A percentile compares a stretch with the other conserved stretches of the same genome.
These are phyloP conservation scores for Aspergillus taichungensis DNA, from an alignment of 495 filamentous ascomycete genomes.

Conservation along the genomic window DNA sequence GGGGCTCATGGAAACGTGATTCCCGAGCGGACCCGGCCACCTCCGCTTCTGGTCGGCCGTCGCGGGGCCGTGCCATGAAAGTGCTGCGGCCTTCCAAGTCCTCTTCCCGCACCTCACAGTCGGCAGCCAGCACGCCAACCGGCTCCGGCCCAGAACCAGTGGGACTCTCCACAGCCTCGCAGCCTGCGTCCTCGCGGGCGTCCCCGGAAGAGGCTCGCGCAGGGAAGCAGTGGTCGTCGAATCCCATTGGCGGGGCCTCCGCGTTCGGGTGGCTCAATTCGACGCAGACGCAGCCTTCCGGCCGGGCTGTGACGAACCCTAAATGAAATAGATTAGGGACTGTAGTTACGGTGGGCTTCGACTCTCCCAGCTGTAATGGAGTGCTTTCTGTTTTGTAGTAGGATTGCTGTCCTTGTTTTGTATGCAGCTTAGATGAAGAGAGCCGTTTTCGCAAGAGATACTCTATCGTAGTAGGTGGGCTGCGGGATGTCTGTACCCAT, in stretches of 20 bases:
- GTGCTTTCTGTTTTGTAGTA: background rate
- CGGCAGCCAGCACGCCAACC: conserved; percentile 23
- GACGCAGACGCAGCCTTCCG: conserved; percentile 10
- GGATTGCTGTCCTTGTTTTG: background rate
- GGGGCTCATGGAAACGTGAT: conserved; percentile 63
- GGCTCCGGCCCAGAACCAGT: conserved; percentile 18
- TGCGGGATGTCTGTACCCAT: no score
- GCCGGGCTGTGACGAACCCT: conserved; percentile 8
- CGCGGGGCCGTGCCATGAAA: conserved; percentile 60
- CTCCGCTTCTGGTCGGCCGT: conserved; percentile 32
- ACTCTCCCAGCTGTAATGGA: background rate
- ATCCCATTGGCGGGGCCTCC: conserved; percentile 85
- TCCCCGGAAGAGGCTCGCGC: conserved; percentile 24
- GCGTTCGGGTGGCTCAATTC: conserved; percentile 90
- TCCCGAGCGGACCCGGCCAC: conserved; percentile 37
- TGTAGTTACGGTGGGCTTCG: background rate
- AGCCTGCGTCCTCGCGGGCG: conserved; percentile 14
- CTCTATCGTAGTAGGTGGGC: no score
- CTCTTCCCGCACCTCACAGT: conserved; percentile 27
- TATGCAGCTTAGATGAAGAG: no score
- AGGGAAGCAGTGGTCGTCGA: conserved; percentile 50
- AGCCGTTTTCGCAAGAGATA: no score
- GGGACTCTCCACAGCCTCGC: conserved; percentile 11
- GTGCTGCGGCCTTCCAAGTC: conserved; percentile 62
- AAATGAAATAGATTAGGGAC: conserved; percentile 22